Evolutionary conservation across 495 filamentous ascomycete species (phyloP), one percentile per base, ranked within the genome.

Genomic region (Penicillium turbatum): DNA sequence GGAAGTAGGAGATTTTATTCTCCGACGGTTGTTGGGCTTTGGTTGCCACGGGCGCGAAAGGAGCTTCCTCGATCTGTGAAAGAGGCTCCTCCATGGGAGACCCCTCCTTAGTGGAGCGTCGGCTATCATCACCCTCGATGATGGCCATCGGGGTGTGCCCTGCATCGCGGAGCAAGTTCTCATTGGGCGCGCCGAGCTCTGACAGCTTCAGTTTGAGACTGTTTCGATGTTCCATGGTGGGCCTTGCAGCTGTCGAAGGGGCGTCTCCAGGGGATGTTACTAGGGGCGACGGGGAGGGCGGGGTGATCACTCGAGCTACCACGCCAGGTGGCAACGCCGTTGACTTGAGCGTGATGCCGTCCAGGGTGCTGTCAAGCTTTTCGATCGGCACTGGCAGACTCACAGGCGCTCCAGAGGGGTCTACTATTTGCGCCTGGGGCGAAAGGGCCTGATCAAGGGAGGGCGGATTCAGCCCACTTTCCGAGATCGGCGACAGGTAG

Each of bases 91-190:
- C 61, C 21, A 45, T 34, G 43, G 64, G 64, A 40, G 64, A 60
- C 13, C 59, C 54, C 4, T 66, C 63, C 27, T 58, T 54, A 2
- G 71, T 68, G 15, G 71, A 64, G 16, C 59, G 59, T 37, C 59
- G 64, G 31, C 71, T 71, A 17, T 57, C 57, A 43, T 72, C 73
- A 2, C 48, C 55, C 38, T 73, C 74, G 48, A 75, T 67, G 47
- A 71, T 61, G 15, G 63, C 75, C 73, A 78, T 78, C 1, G 75
- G 75, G 10, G 75, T 78, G 51, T 78, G 75, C 31, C 73, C 75
- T 19, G 75, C 75, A 57, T 78, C 48, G 53, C 67, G 64, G 24
- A 65, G 56, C n/a, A 76, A 64, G 26, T 70, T 74, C 35, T 59
- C 68, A 55, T 69, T 67, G 16, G 69, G 68, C 16, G 63, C 62